phyloP scores from a whole-genome alignment of 106 monocot species.

The Xerophyta viscosa region DNA sequence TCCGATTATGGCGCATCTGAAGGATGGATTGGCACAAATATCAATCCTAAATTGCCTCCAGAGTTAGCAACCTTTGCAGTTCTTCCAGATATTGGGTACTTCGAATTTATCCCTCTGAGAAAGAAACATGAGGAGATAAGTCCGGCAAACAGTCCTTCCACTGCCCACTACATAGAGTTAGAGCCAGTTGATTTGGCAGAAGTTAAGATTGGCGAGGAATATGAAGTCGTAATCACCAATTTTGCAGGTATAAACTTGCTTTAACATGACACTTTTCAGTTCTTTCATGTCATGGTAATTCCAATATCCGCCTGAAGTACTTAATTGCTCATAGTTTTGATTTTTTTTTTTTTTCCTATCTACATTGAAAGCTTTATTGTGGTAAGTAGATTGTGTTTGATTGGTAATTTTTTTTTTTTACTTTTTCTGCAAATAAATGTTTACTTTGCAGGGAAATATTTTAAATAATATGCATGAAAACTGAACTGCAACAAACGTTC shows the following conservation, averaged over 20 bases:
- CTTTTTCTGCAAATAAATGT: no score
- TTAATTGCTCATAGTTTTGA: no score
- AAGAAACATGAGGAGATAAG: slow-evolving; percentile 14
- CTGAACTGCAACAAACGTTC: no score
- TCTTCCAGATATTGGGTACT: slow-evolving; percentile 74
- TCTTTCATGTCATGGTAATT: no score
- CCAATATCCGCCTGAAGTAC: no score
- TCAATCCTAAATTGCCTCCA: slow-evolving; percentile 50
- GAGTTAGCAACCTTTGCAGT: slow-evolving; percentile 55
- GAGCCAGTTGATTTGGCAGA: slow-evolving; percentile 68
- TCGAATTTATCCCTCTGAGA: slow-evolving; percentile 74
- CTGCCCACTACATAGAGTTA: slow-evolving; percentile 32
- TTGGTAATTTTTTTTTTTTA: no score
- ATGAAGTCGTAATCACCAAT: slow-evolving; percentile 68
- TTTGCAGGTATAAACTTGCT: slow-evolving; percentile 32
- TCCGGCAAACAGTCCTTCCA: slow-evolving; percentile 14
- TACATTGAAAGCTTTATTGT: no score
- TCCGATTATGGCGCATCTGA: slow-evolving; percentile 85
- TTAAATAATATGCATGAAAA: no score
- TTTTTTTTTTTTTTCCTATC: no score
- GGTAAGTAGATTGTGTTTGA: no score
- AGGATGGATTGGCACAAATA: slow-evolving; percentile 68
- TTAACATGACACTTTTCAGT: no score
- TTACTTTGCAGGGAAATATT: no score
- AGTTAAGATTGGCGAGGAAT: slow-evolving; percentile 55